Evolutionary conservation across 1,284 basidiomycete species (phyloP).

Genomic region (Austroboletus sp.): DNA sequence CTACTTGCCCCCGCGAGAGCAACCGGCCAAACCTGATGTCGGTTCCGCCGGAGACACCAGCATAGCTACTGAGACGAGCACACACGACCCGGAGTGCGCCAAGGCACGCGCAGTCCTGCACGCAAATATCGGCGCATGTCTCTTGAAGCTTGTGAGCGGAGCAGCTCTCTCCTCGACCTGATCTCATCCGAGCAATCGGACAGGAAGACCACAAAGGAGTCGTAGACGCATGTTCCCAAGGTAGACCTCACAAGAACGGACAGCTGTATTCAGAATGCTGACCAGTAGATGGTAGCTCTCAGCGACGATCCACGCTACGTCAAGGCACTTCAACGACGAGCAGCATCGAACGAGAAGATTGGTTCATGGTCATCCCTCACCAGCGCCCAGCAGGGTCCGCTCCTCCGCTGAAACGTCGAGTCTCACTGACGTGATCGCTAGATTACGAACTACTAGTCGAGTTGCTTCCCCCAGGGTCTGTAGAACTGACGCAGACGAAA

Average conservation of each 20-base stretch:
- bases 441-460: slow-evolving; percentile 71
- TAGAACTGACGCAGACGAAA: slow-evolving; percentile 46
- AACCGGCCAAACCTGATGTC: slow-evolving; percentile 9
- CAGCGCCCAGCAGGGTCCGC: slow-evolving; percentile 75
- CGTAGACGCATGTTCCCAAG: slow-evolving; percentile 69
- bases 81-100: slow-evolving; percentile 41
- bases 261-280: background rate
- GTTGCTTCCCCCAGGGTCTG: slow-evolving; percentile 53
- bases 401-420: background rate
- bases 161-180: background rate
- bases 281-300: slow-evolving; percentile 53
- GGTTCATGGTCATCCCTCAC: slow-evolving; percentile 77
- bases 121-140: slow-evolving; percentile 77
- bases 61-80: slow-evolving; percentile 7
- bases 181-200: slow-evolving; percentile 5
- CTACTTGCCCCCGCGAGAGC: slow-evolving; percentile 46
- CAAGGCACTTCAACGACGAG: slow-evolving; percentile 85
- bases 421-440: slow-evolving; percentile 32
- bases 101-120: slow-evolving; percentile 63
- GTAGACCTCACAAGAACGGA: slow-evolving; percentile 32
- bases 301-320: slow-evolving; percentile 76
- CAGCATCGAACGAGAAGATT: slow-evolving; percentile 74
- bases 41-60: slow-evolving; percentile 12
- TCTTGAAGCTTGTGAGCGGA: slow-evolving; percentile 61
- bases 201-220: slow-evolving; percentile 72